phyloP scores from a whole-genome alignment of 768 basidiomycete genomes.

The Russula emetica region DNA sequence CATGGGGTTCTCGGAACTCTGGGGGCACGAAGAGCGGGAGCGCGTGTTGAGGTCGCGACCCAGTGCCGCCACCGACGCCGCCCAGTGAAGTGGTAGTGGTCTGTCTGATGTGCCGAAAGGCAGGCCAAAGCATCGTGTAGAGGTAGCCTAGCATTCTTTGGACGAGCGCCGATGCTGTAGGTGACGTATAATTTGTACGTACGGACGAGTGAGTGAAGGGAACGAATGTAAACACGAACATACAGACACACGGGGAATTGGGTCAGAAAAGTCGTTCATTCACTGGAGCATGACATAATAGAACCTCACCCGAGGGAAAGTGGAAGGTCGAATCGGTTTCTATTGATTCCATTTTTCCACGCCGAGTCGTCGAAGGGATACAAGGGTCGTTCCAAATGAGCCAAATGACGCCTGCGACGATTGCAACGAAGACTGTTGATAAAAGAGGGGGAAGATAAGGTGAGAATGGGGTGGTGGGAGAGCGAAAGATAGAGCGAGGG shows the following conservation, averaged over 20 bases:
- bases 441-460: constrained; percentile 7
- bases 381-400: constrained; percentile 5
- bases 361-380: neutral
- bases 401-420: constrained; percentile 1
- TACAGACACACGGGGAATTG: neutral
- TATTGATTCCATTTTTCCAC: neutral
- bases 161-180: constrained; percentile 11
- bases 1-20: constrained; percentile 8
- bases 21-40: constrained; percentile 10
- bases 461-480: neutral
- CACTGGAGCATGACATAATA: neutral
- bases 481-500: neutral
- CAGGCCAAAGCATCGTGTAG: constrained; percentile 6
- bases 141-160: constrained; percentile 11
- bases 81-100: constrained; percentile 2
- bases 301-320: constrained; percentile 1
- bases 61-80: neutral
- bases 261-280: neutral
- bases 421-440: constrained; percentile 17
- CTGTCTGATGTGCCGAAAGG: constrained; percentile 4
- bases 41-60: neutral
- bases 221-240: neutral
- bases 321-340: neutral
- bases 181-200: no score
- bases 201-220: neutral